Conservation (phyloP, 305 asterid species). For the Fraxinus ornus region DNA sequence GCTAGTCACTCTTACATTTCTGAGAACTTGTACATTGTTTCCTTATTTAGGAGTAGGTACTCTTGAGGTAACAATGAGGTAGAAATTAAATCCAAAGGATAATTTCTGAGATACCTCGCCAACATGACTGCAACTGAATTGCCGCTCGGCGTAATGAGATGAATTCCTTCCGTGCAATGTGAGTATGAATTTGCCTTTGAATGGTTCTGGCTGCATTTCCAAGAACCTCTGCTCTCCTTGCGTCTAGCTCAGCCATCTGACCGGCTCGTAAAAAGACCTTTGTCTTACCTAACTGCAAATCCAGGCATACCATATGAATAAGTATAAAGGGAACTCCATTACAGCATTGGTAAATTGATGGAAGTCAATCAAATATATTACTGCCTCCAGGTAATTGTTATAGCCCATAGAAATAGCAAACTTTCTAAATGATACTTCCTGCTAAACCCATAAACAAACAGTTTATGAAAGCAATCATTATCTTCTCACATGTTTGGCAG, state of each 20-base stretch:
- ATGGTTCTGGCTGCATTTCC: slow-evolving; percentile 95
- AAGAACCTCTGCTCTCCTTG: slow-evolving; percentile 94
- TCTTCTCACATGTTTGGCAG: slow-evolving; percentile 2
- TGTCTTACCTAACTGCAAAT: slow-evolving; percentile 89
- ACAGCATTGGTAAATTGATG: background rate
- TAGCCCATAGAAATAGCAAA: background rate
- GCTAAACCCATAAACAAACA: background rate
- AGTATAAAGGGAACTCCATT: slow-evolving; percentile 4
- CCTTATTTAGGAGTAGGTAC: background rate
- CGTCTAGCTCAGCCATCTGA: slow-evolving; percentile 99
- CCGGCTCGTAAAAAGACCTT: slow-evolving; percentile 99
- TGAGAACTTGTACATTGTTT: background rate
- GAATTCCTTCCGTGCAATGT: slow-evolving; percentile 88
- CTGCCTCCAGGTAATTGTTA: background rate
- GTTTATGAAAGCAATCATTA: background rate
- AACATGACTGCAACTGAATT: slow-evolving; percentile 86
- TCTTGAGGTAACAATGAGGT: background rate
- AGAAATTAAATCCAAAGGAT: background rate
- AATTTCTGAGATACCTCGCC: slow-evolving; percentile 74
- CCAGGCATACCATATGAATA: slow-evolving; percentile 20
- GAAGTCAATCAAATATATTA: background rate
- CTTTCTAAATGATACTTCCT: background rate
- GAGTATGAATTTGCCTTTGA: slow-evolving; percentile 95
- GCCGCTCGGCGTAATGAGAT: slow-evolving; percentile 75
- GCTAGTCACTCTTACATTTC: background rate